phyloP scores from a whole-genome alignment of 345 rosid genomes.

The Rubroshorea leprosula region DNA sequence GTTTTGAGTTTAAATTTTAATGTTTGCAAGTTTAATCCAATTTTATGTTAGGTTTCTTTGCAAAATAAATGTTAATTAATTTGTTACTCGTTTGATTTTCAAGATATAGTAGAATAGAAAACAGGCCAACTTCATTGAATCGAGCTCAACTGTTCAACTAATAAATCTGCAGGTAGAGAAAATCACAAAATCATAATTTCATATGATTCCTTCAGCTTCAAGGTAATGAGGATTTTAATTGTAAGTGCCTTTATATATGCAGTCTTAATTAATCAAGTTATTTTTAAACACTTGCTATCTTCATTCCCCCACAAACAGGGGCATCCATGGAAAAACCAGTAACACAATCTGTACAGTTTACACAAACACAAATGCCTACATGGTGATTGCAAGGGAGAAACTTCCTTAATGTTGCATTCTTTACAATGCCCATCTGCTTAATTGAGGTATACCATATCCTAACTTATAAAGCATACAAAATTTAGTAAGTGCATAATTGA shows the following conservation, averaged over 20 bases:
- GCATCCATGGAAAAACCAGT: slow-evolving; percentile 37
- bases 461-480: too few relatives aligned
- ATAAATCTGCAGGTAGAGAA: not conserved
- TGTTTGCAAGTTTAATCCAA: too few relatives aligned
- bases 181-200: slow-evolving; percentile 9
- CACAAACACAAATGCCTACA: slow-evolving; percentile 71
- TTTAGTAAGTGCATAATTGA: too few relatives aligned
- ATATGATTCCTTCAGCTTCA: not conserved
- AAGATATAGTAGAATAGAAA: too few relatives aligned
- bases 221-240: slow-evolving; percentile 21
- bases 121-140: not conserved
- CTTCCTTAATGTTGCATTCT: slow-evolving; percentile 48
- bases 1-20: too few relatives aligned
- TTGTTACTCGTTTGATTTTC: too few relatives aligned
- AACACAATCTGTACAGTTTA: slow-evolving; percentile 69
- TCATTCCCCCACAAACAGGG: slow-evolving; percentile 56
- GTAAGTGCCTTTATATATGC: slow-evolving; percentile 6
- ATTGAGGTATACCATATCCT: not conserved
- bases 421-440: slow-evolving; percentile 41
- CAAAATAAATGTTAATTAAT: too few relatives aligned
- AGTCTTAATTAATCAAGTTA: slow-evolving; percentile 28
- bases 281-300: slow-evolving; percentile 42
- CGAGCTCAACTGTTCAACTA: slow-evolving; percentile 1
- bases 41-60: too few relatives aligned
- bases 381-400: slow-evolving; percentile 50